Base-by-base conservation (phyloP, 1,139 yeast genomes). In the Yamadazyma epiphylla region DNA sequence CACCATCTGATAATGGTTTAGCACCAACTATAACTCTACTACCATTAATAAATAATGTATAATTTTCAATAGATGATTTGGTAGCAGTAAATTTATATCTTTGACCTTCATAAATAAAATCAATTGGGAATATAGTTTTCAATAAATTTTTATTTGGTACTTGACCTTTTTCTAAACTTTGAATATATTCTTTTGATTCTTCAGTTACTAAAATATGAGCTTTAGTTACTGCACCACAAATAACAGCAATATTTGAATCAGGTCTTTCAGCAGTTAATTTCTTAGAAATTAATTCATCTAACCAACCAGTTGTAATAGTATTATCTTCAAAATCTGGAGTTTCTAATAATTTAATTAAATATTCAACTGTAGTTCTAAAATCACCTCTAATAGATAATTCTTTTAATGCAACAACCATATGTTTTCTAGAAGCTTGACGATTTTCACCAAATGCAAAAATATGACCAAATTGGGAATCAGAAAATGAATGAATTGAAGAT, bases 401-500 rank as follows among this genome's bases (percentile, higher is more conserved):
- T 60, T 91, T 91, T 57, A 91, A 72, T 0, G 98, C 98, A 36
- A 91, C 97, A 45, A 91, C 96, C 98, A 91, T 91, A 54, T 94
- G 96, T 59, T 91, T 88, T 68, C 98, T 84, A 21, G 96, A 86
- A 24, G 95, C 95, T 60, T 86, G 94, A 68, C 98, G 84, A 55
- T 89, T 91, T 66, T 91, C 98, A 57, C 98, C 98, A 63, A 89
- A 94, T 24, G 98, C 97, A 56, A 91, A 91, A 45, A 91, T 91
- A 59, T 91, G 98, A 55, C 98, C 98, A 53, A 91, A 91, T 64
- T 91, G 98, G 32, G 98, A 89, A 60, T 91, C 98, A 16, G 96
- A 84, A 67, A 88, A 91, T 4, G 96, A 88, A 64, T 91, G 98
- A 53, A 91, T 94, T 33, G 96, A 91, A 41, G 97, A 95, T 59